A percentile compares a stretch with the other conserved stretches of the same genome.
Evolutionary conservation across 1,139 yeast genomes (phyloP).

Genomic region (Zygoascus hellenicus): DNA sequence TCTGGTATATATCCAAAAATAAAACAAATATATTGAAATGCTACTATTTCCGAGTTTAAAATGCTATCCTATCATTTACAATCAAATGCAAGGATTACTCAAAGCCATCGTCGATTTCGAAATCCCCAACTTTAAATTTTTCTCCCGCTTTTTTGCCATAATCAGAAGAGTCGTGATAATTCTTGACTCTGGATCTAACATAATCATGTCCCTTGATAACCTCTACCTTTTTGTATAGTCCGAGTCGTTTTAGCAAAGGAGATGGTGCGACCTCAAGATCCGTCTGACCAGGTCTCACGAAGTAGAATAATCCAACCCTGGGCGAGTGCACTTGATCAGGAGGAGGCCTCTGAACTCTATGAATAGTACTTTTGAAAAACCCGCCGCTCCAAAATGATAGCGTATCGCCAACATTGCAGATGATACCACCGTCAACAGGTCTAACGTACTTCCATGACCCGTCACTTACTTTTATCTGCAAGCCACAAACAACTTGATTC

Average conservation of each 20-base stretch:
- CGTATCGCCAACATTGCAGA: conserved; percentile 33
- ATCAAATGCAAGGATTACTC: not conserved
- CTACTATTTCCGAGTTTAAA: too few relatives aligned
- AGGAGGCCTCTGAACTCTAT: conserved; percentile 33
- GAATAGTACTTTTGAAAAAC: conserved; percentile 32
- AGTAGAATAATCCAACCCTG: conserved; percentile 31
- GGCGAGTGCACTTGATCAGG: conserved; percentile 29
- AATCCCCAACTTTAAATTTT: conserved; percentile 14
- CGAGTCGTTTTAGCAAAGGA: conserved; percentile 13
- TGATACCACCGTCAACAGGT: conserved; percentile 30
- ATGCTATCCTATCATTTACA: too few relatives aligned
- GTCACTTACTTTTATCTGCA: conserved; percentile 30
- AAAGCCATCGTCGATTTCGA: conserved; percentile 13
- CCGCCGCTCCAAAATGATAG: conserved; percentile 34
- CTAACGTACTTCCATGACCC: conserved; percentile 33
- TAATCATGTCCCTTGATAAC: conserved; percentile 15
- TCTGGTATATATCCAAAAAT: too few relatives aligned
- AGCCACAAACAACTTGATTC: conserved; percentile 33
- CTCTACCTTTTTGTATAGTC: conserved; percentile 10
- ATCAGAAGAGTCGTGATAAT: conserved; percentile 12
- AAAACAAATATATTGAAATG: too few relatives aligned
- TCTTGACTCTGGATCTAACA: conserved; percentile 15
- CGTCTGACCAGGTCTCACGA: conserved; percentile 17
- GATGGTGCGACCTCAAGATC: conserved; percentile 13
- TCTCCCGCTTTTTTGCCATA: conserved; percentile 14